phyloP scores from a whole-genome alignment of 75 land plant species.

The Pinus albicaulis region DNA sequence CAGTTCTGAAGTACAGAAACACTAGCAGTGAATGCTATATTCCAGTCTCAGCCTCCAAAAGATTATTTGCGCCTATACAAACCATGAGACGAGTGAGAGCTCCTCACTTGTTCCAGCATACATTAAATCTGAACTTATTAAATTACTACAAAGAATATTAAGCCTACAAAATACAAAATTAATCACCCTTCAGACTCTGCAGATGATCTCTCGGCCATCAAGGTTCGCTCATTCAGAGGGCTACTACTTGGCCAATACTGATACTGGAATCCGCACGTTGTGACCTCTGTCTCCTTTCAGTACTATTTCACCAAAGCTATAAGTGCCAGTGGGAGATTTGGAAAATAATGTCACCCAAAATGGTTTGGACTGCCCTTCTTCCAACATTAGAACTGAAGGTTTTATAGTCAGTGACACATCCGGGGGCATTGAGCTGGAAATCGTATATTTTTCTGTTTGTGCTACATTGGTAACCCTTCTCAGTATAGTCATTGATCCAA shows the following conservation, averaged over 20 bases:
- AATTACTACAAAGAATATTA: slow-evolving; percentile 9
- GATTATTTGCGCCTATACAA: slow-evolving; percentile 4
- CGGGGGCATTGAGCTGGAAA: slow-evolving; percentile 42
- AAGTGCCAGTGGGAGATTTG: slow-evolving; percentile 48
- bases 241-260: slow-evolving; percentile 37
- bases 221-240: not conserved
- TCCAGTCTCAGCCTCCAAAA: not conserved
- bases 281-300: slow-evolving; percentile 78
- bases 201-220: not conserved
- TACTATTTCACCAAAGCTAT: slow-evolving; percentile 69
- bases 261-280: slow-evolving; percentile 73
- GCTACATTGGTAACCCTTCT: slow-evolving; percentile 80
- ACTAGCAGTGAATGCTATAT: not conserved
- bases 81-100: not conserved
- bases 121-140: not conserved
- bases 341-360: slow-evolving; percentile 55
- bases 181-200: not conserved
- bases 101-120: not conserved
- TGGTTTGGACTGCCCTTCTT: slow-evolving; percentile 35
- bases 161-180: not conserved
- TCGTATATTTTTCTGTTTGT: slow-evolving; percentile 62
- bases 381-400: slow-evolving; percentile 60
- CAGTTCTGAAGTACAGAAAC: slow-evolving; percentile 10
- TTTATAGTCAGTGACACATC: slow-evolving; percentile 56
- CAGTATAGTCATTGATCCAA: slow-evolving; percentile 46